A percentile compares a stretch with the other conserved stretches of the same genome.
Conservation (phyloP, 1,284 basidiomycete genomes). For the Schizopora paradoxa region DNA sequence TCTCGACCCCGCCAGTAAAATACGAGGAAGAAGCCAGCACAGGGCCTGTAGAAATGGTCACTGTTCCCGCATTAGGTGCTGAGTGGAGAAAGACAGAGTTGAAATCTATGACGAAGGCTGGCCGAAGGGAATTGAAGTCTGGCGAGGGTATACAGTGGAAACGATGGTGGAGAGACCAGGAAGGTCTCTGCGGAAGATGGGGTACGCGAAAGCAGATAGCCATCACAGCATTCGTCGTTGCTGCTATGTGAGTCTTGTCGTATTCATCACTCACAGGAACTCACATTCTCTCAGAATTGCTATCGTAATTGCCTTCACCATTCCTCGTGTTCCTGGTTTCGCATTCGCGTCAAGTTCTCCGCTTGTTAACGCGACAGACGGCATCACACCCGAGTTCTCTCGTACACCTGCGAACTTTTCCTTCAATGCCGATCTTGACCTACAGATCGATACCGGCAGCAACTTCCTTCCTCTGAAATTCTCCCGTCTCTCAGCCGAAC, state of each 20-base stretch:
- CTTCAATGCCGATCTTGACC: conserved; percentile 68
- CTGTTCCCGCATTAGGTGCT: conserved; percentile 80
- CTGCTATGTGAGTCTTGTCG: conserved; percentile 50
- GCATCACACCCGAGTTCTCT: conserved; percentile 29
- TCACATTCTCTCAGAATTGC: conserved; percentile 43
- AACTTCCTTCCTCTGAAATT: conserved; percentile 76
- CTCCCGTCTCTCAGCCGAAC: conserved; percentile 54
- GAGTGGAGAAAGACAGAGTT: conserved; percentile 82
- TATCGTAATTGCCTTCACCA: conserved; percentile 65
- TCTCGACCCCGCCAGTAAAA: conserved; percentile 25
- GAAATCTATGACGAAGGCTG: conserved; percentile 65
- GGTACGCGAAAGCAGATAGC: conserved; percentile 68
- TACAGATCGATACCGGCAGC: conserved; percentile 66
- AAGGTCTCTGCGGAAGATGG: conserved; percentile 72
- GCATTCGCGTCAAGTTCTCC: conserved; percentile 54
- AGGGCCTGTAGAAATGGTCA: conserved; percentile 72
- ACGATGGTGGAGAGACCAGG: conserved; percentile 68
- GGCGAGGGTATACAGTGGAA: conserved; percentile 54
- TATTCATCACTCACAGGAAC: conserved; percentile 1
- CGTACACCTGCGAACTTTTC: conserved; percentile 74
- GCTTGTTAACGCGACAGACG: conserved; percentile 51
- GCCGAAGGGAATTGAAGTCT: conserved; percentile 50
- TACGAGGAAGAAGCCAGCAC: conserved; percentile 33
- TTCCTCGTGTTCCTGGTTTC: conserved; percentile 76
- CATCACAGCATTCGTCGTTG: conserved; percentile 59